Percentiles rank a stretch among this genome's conserved stretches.
These are phyloP conservation scores for Exophiala sp. DNA, from an alignment of 2,329 filamentous ascomycete species.

Conservation along the genomic window DNA sequence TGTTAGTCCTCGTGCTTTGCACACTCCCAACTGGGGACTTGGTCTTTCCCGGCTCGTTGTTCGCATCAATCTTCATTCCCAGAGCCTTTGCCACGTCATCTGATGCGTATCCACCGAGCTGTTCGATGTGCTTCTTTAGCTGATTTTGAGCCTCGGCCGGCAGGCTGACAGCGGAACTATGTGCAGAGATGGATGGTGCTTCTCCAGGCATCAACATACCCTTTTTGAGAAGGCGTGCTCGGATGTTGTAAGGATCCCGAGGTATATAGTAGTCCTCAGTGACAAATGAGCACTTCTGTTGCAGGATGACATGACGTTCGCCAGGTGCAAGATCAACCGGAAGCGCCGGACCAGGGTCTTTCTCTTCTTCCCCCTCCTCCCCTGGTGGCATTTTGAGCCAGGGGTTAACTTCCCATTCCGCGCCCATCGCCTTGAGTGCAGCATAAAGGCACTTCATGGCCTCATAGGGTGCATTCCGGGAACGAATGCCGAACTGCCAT, in stretches of 20 bases:
- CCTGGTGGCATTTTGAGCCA: constrained; percentile 14
- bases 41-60: constrained; percentile 5
- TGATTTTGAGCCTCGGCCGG: constrained; percentile 30
- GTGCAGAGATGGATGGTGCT: constrained; percentile 48
- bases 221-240: constrained; percentile 80
- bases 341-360: constrained; percentile 29
- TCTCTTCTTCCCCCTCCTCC: constrained; percentile 24
- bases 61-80: constrained; percentile 18
- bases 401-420: constrained; percentile 66
- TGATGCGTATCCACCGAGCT: constrained; percentile 25
- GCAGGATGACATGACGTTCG: constrained; percentile 35
- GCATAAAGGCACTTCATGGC: constrained; percentile 94
- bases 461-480: constrained; percentile 88
- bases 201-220: constrained; percentile 61
- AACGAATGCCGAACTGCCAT: constrained; percentile 98
- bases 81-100: constrained; percentile 27
- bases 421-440: constrained; percentile 80
- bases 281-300: constrained; percentile 44
- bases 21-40: constrained; percentile 18
- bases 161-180: constrained; percentile 40
- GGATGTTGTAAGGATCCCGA: constrained; percentile 91
- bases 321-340: constrained; percentile 34
- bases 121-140: constrained; percentile 29
- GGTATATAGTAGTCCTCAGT: constrained; percentile 73
- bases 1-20: constrained; percentile 19